A percentile compares a stretch with the other conserved stretches of the same genome.
Conservation (phyloP, 768 basidiomycete genomes). For the Chalciporus pseudorubinellus region DNA sequence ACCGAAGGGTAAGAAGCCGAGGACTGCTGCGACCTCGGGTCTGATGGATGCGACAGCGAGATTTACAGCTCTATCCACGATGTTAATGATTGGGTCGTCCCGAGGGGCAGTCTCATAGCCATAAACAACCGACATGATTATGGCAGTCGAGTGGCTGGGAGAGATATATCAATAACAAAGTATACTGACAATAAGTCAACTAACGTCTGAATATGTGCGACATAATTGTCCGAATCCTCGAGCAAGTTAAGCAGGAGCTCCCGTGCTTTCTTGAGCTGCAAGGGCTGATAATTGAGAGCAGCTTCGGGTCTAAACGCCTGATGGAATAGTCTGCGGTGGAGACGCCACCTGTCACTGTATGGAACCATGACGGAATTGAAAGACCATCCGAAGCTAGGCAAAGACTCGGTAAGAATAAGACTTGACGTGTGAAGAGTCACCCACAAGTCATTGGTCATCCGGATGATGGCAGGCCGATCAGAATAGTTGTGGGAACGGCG, state of each 20-base stretch:
- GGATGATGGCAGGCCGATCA: conserved; percentile 36
- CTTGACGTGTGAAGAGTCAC: not conserved
- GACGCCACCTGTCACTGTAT: conserved; percentile 29
- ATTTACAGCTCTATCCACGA: conserved; percentile 26
- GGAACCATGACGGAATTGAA: conserved; percentile 30
- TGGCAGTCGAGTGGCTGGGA: conserved; percentile 23
- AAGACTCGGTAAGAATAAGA: not conserved
- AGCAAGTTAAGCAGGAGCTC: conserved; percentile 28
- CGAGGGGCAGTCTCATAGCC: conserved; percentile 25
- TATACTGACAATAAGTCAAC: not conserved
- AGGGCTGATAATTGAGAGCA: conserved; percentile 14
- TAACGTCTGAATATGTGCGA: conserved; percentile 26
- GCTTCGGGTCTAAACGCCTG: conserved; percentile 27
- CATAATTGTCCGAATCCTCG: conserved; percentile 16
- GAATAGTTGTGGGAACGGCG: conserved; percentile 45
- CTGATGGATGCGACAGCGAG: conserved; percentile 20
- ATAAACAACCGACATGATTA: conserved; percentile 33
- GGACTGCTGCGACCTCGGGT: conserved; percentile 32
- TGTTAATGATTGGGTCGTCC: conserved; percentile 26
- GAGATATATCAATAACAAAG: not conserved
- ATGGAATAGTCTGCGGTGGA: conserved; percentile 29
- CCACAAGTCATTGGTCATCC: conserved; percentile 31
- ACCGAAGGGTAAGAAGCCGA: conserved; percentile 40
- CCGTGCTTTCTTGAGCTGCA: conserved; percentile 26
- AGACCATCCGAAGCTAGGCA: conserved; percentile 26